phyloP scores from a whole-genome alignment of 371 early-diverging fungal genomes.

The Mortierella sp. region DNA sequence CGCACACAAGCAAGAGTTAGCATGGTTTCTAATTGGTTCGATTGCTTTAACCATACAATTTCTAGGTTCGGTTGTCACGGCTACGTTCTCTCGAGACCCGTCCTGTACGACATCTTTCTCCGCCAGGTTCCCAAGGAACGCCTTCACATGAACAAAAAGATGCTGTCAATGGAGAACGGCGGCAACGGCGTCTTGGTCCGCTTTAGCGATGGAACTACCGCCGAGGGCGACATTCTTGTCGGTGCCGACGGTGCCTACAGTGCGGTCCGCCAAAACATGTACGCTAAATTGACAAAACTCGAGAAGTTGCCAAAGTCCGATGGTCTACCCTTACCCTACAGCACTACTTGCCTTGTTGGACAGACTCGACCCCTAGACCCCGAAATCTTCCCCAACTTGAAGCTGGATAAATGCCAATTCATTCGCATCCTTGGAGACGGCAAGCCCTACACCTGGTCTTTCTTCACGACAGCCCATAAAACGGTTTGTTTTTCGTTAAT shows the following conservation, averaged over 20 bases:
- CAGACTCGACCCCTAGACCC: slow-evolving; percentile 20
- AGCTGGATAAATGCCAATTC: slow-evolving; percentile 1
- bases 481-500: neutral
- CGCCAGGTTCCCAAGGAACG: slow-evolving; percentile 3
- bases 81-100: slow-evolving; percentile 25
- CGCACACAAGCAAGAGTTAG: no score
- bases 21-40: no score
- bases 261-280: slow-evolving; percentile 27
- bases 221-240: slow-evolving; percentile 26
- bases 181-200: slow-evolving; percentile 19
- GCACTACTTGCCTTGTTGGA: slow-evolving; percentile 29
- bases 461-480: neutral
- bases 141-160: slow-evolving; percentile 15
- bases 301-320: slow-evolving; percentile 10
- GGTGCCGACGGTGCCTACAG: slow-evolving; percentile 41
- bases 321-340: slow-evolving; percentile 4
- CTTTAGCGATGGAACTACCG: neutral
- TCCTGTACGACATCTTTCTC: slow-evolving; percentile 17
- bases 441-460: no score
- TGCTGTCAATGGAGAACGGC: neutral
- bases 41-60: neutral
- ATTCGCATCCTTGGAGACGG: neutral
- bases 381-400: slow-evolving; percentile 13
- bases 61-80: slow-evolving; percentile 18
- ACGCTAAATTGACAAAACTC: neutral